phyloP scores from a whole-genome alignment of 306 rosid species.

The Fragaria nilgerrensis region DNA sequence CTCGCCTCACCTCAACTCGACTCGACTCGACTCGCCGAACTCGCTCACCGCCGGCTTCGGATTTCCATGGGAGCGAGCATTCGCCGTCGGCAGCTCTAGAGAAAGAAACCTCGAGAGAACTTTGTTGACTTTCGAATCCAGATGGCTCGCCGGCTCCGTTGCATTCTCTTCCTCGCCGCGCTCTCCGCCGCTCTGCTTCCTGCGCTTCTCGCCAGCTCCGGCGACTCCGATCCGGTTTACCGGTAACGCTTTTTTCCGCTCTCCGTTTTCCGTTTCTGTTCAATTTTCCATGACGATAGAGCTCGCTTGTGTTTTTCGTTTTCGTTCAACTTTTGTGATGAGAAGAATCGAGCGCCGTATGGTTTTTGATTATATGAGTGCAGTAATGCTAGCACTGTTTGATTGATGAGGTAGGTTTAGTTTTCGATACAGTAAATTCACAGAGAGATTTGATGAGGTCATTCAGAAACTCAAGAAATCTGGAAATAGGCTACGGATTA shows the following conservation, averaged over 20 bases:
- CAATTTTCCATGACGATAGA: background rate
- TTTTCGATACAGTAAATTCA: background rate
- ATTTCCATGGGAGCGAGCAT: conserved; percentile 31
- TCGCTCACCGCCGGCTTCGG: background rate
- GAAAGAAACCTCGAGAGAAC: conserved; percentile 28
- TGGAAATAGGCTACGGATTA: background rate
- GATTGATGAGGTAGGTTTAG: background rate
- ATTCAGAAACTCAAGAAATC: background rate
- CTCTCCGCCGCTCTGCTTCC: conserved; percentile 33
- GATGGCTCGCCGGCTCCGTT: conserved; percentile 51
- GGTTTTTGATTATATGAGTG: background rate
- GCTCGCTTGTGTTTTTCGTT: background rate
- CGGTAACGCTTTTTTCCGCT: conserved; percentile 28
- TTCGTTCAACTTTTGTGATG: background rate
- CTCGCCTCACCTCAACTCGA: background rate
- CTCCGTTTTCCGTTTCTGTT: background rate
- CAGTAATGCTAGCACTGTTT: background rate
- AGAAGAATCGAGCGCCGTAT: background rate
- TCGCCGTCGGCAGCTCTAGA: conserved; percentile 27
- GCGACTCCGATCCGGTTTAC: conserved; percentile 84
- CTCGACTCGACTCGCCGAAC: background rate
- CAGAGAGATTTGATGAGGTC: background rate
- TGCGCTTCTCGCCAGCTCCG: conserved; percentile 52
- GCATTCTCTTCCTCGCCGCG: conserved; percentile 34
- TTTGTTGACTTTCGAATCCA: conserved; percentile 49